These are phyloP conservation scores for Dipodascus albidus DNA, from an alignment of 805 yeast species.

Conservation along the genomic window DNA sequence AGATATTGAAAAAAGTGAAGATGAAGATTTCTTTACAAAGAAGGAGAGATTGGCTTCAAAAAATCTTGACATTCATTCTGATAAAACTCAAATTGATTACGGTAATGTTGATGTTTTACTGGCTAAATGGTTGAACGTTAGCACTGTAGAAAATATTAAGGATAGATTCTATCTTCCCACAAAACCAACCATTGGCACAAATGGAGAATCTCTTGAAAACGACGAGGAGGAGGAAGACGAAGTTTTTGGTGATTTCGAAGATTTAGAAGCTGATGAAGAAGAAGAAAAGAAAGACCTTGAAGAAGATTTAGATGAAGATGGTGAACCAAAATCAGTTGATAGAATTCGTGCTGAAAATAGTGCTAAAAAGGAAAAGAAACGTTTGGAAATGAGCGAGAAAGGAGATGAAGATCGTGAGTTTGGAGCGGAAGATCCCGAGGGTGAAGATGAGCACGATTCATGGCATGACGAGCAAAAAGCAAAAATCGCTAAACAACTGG, in stretches of 20 bases:
- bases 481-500: constrained; percentile 91
- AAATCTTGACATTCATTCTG: constrained; percentile 17
- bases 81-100: constrained; percentile 13
- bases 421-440: constrained; percentile 71
- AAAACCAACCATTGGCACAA: constrained; percentile 18
- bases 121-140: constrained; percentile 14
- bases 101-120: constrained; percentile 11
- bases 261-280: constrained; percentile 36
- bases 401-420: constrained; percentile 57
- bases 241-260: constrained; percentile 29
- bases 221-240: constrained; percentile 29
- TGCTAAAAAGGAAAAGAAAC: constrained; percentile 75
- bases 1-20: constrained; percentile 23
- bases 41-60: constrained; percentile 6
- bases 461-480: constrained; percentile 98
- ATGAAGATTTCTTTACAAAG: constrained; percentile 22
- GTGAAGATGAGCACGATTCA: constrained; percentile 67
- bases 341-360: constrained; percentile 72
- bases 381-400: constrained; percentile 82
- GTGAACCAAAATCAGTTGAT: constrained; percentile 27
- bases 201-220: constrained; percentile 20
- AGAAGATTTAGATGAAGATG: constrained; percentile 29
- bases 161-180: constrained; percentile 16
- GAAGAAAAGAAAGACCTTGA: constrained; percentile 28
- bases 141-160: constrained; percentile 10